Base-by-base conservation (phyloP, 78 protist genomes). In the Dictyostelium citrinum region DNA sequence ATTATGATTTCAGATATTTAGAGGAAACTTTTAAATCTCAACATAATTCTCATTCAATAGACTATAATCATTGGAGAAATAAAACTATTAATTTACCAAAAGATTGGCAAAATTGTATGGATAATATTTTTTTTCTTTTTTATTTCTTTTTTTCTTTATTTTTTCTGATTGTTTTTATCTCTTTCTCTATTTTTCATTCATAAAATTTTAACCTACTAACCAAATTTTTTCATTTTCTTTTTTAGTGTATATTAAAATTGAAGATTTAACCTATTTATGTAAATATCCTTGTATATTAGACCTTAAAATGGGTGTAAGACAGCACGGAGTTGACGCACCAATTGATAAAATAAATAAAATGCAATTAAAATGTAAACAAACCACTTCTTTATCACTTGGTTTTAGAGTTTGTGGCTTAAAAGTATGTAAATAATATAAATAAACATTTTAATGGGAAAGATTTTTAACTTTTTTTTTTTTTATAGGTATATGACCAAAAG, bases 251-350 rank as follows among this genome's bases (percentile, higher is more conserved):
- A 88, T 88, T 77, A 88, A 88, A 78, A 61, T 88, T 77, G 93
- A 88, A 67, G 93, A 88, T 46, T 78, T 88, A 29, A 88, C 93
- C n/a, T 88, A 68, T 68, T 88, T 67, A 88, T 88, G 93, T 88
- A 88, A 88, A 88, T 78, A 88, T 68, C 93, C 93, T 17, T 88
- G 93, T 88, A 88, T 88, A 76, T 49, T 88, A 35, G 93, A 88
- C 71, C 58, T 88, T 41, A 88, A 88, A 64, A 88, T 88, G 85
- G 93, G 93, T 14, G 58, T 58, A 14, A 88, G 93, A 78, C 93
- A 88, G 39, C 76, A 88, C 55, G 93, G 93, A 43, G 74, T 14
- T 12, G 80, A 88, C 9, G 84, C 93, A 43, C 84, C 93, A 35
- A 14, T 22, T 14, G 93, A 88, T 45, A 88, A 88, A 49, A 46